Conservation (phyloP, 345 rosid genomes). For the Euphorbia peplus region DNA sequence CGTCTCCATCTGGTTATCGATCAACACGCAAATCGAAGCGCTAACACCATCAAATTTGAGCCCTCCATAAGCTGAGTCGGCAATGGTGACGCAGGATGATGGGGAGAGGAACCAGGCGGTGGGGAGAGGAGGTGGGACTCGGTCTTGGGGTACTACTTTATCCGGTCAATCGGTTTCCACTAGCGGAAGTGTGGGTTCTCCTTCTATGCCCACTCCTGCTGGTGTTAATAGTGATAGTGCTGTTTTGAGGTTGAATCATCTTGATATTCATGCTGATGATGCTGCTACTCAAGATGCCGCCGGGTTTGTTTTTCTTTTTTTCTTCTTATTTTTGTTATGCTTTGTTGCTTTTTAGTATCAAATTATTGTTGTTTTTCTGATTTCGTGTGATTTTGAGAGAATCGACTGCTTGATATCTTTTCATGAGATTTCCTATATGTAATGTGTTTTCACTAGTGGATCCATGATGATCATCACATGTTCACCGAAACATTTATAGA, state of each 20-base stretch:
- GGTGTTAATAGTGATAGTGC: constrained; percentile 71
- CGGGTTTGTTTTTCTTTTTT: constrained; percentile 38
- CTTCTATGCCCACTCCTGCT: constrained; percentile 76
- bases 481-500: no score
- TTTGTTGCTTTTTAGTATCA: background rate
- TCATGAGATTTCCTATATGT: background rate
- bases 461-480: no score
- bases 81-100: constrained; percentile 47
- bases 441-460: no score
- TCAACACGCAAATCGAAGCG: background rate
- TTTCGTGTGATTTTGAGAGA: background rate
- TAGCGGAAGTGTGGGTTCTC: constrained; percentile 93
- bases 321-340: background rate
- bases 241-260: constrained; percentile 57
- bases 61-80: no score
- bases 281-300: constrained; percentile 77
- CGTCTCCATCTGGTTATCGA: background rate
- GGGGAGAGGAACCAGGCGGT: constrained; percentile 40
- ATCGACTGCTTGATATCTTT: background rate
- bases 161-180: constrained; percentile 89
- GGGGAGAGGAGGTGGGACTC: constrained; percentile 39
- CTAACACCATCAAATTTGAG: no score
- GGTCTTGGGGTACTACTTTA: constrained; percentile 80
- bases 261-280: constrained; percentile 91
- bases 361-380: background rate